Percentiles rank a stretch among this genome's conserved stretches.
These are phyloP conservation scores for Teratosphaeria viscida DNA, from an alignment of 2,329 filamentous ascomycete genomes.

Conservation along the genomic window DNA sequence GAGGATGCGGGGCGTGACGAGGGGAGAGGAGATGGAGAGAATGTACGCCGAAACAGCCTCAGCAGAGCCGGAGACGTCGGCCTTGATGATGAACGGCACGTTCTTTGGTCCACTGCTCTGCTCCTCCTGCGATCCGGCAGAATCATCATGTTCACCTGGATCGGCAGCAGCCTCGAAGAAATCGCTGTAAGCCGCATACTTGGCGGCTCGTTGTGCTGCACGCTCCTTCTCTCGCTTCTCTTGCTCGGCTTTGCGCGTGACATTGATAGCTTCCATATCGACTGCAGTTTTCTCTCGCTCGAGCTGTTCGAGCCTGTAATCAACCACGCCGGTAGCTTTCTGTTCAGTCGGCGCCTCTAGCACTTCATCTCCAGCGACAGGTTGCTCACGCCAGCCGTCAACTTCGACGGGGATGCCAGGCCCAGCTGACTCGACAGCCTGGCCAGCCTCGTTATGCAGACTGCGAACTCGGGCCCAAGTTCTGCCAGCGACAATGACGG, in stretches of 20 bases:
- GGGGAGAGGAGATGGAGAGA: constrained; percentile 68
- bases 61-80: constrained; percentile 84
- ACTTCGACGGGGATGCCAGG: constrained; percentile 88
- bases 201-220: constrained; percentile 23
- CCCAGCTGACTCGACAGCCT: constrained; percentile 58
- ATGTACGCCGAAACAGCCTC: constrained; percentile 79
- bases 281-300: constrained; percentile 55
- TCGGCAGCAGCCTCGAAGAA: constrained; percentile 21
- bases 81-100: constrained; percentile 80
- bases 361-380: constrained; percentile 75
- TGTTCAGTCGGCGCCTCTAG: constrained; percentile 72
- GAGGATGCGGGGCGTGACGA: constrained; percentile 68
- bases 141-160: constrained; percentile 22
- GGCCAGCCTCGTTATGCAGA: constrained; percentile 75
- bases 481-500: constrained; percentile 76
- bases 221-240: constrained; percentile 53
- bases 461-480: constrained; percentile 81
- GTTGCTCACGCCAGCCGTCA: constrained; percentile 86
- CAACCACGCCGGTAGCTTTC: constrained; percentile 65
- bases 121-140: constrained; percentile 32
- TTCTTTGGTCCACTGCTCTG: constrained; percentile 38
- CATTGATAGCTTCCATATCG: constrained; percentile 70
- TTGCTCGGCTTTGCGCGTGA: constrained; percentile 46
- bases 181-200: constrained; percentile 1
- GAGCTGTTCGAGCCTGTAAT: constrained; percentile 61